Base-by-base conservation (phyloP, 2,329 filamentous ascomycete species). In the Epichloe sp. region DNA sequence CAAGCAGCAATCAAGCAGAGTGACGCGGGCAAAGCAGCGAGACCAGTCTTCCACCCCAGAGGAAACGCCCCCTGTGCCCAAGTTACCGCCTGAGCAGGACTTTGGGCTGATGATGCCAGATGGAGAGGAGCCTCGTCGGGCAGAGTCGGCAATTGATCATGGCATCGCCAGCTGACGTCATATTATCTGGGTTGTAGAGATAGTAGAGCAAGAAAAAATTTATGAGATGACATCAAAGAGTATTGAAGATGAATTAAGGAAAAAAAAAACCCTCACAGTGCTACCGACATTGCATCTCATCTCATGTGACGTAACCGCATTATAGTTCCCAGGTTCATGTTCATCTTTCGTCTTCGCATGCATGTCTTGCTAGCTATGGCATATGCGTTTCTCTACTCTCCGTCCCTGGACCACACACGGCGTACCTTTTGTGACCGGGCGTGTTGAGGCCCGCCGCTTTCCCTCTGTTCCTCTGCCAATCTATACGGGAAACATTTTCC, bases 1-100 rank as follows among this genome's bases (percentile, higher is more conserved):
- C 2, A 74, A 75, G 56, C 79, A 85, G 60, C 81, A 85, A 62
- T 75, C 74, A 8, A 74, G 74, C 2, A 71, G 78, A 3, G 62
- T 80, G 34, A 72, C 72, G 58, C 69, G 73, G 26, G 72, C 71
- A 2, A 67, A 72, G 57, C 68, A 70, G 51, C 68, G 66, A 41
- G 54, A 57, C 51, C 59, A 58, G 40, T 44, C 43, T 7, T 38
- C 42, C 11, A 26, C 59, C 17, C 5, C 19, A 15, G 50, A 48
- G 19, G 59, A 65, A 19, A 59, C 68, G 10, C 71, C 72, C 72
- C 68, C 70, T 0, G 65, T 73, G 31, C 70, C 71, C 2, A 61
- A 63, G 3, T 56, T 71, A 45, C 71, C 73, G 0, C 66, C 67
- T 0, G 73, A 76, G 63, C 71, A 70, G 48, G 67, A 68, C n/a